Percentiles rank a stretch among this genome's conserved stretches.
Evolutionary conservation across 768 basidiomycete genomes (phyloP).

Genomic region (Rubroboletus satanas): DNA sequence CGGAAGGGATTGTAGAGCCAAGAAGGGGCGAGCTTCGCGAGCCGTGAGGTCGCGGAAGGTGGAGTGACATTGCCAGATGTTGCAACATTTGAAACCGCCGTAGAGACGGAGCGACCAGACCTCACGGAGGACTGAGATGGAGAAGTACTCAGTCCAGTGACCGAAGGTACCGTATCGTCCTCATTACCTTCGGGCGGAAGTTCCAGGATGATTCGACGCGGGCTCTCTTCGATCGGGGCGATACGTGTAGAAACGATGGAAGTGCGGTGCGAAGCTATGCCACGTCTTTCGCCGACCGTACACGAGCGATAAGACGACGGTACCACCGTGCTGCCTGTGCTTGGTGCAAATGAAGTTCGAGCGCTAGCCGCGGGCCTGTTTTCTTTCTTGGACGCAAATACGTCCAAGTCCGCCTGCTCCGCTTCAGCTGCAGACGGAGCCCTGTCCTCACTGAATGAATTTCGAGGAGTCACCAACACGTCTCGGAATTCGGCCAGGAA

Average conservation of each 20-base stretch:
- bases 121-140: constrained; percentile 65
- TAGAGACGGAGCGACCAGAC: constrained; percentile 46
- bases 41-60: constrained; percentile 33
- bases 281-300: constrained; percentile 37
- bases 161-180: constrained; percentile 30
- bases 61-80: constrained; percentile 15
- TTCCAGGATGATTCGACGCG: constrained; percentile 45
- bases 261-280: constrained; percentile 41
- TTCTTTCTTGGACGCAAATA: constrained; percentile 54
- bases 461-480: constrained; percentile 29
- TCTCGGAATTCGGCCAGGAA: constrained; percentile 51
- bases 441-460: constrained; percentile 33
- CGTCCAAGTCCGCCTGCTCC: constrained; percentile 69
- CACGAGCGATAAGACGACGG: constrained; percentile 36
- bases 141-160: constrained; percentile 51
- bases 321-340: constrained; percentile 34
- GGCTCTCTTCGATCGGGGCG: constrained; percentile 70
- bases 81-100: constrained; percentile 29
- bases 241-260: constrained; percentile 49
- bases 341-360: constrained; percentile 42
- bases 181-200: constrained; percentile 45
- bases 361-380: constrained; percentile 26
- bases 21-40: constrained; percentile 64
- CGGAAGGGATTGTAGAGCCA: constrained; percentile 80
- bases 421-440: constrained; percentile 52